Percentiles rank a stretch among this genome's conserved stretches.
Evolutionary conservation across 2,329 filamentous ascomycete species (phyloP).

Genomic region (Lachnellula willkommii): DNA sequence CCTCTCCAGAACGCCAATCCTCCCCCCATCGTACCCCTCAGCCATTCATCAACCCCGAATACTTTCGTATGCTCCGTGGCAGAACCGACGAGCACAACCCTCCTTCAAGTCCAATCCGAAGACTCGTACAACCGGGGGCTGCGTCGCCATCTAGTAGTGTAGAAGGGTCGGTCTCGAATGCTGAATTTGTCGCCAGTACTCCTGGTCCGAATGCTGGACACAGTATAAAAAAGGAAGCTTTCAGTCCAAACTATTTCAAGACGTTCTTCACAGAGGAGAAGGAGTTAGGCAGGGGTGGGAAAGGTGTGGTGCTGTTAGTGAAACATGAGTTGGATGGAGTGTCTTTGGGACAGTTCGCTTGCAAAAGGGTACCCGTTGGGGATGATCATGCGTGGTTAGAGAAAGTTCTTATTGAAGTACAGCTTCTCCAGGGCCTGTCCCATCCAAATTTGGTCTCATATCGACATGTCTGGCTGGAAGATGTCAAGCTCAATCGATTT

Average conservation of each 20-base stretch:
- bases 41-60: conserved; percentile 80
- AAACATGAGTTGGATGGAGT: conserved; percentile 88
- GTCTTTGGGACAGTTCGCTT: conserved; percentile 83
- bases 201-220: conserved; percentile 44
- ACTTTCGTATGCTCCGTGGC: conserved; percentile 83
- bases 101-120: conserved; percentile 50
- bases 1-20: conserved; percentile 42
- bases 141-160: conserved; percentile 20
- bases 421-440: conserved; percentile 82
- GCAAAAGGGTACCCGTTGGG: conserved; percentile 92
- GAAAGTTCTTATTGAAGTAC: conserved; percentile 89
- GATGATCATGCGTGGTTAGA: conserved; percentile 94
- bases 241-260: conserved; percentile 88
- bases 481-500: conserved; percentile 77
- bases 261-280: conserved; percentile 88
- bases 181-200: conserved; percentile 50
- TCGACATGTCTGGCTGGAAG: conserved; percentile 94
- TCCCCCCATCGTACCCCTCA: conserved; percentile 39
- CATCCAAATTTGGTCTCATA: conserved; percentile 96
- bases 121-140: conserved; percentile 33
- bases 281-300: conserved; percentile 82
- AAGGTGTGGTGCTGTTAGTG: conserved; percentile 91
- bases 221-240: conserved; percentile 78
- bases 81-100: conserved; percentile 40
- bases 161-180: conserved; percentile 24